These are phyloP conservation scores for Apophysomyces trapeziformis DNA, from an alignment of 371 early-diverging fungal genomes.

Conservation along the genomic window DNA sequence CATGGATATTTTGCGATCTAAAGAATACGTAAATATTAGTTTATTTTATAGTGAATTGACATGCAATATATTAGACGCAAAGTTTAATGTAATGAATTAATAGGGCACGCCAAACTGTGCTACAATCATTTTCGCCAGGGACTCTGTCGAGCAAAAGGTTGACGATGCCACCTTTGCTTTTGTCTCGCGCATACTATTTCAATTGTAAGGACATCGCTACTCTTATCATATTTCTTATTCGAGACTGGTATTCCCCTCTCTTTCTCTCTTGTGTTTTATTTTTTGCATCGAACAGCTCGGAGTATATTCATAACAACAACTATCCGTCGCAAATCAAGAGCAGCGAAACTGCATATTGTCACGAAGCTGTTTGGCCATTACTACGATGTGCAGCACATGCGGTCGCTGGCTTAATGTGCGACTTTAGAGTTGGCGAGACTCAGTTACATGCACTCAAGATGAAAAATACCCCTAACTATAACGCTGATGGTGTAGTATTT, in stretches of 20 bases:
- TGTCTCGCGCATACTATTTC: background rate
- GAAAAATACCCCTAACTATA: background rate
- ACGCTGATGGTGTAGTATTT: conserved; percentile 17
- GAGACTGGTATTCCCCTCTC: background rate
- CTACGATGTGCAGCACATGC: conserved; percentile 4
- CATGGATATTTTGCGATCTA: no score
- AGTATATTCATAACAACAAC: conserved; percentile 4
- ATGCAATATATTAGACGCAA: no score
- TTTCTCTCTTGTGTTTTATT: background rate
- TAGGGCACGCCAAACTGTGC: background rate
- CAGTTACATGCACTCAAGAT: background rate
- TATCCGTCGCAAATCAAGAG: background rate
- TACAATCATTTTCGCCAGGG: background rate
- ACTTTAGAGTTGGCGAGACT: conserved; percentile 16
- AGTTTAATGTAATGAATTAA: background rate
- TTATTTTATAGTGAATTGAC: no score
- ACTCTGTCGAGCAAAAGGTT: background rate
- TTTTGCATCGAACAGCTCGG: conserved; percentile 3
- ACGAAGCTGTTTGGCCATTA: conserved; percentile 15
- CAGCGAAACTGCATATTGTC: conserved; percentile 13
- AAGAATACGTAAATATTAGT: no score
- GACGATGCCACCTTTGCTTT: background rate
- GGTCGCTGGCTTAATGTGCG: conserved; percentile 2
- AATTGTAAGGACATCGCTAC: background rate
- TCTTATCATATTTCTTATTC: background rate